Conservation (phyloP, 352 stramenopile genomes). For the Phytophthora brassicae region DNA sequence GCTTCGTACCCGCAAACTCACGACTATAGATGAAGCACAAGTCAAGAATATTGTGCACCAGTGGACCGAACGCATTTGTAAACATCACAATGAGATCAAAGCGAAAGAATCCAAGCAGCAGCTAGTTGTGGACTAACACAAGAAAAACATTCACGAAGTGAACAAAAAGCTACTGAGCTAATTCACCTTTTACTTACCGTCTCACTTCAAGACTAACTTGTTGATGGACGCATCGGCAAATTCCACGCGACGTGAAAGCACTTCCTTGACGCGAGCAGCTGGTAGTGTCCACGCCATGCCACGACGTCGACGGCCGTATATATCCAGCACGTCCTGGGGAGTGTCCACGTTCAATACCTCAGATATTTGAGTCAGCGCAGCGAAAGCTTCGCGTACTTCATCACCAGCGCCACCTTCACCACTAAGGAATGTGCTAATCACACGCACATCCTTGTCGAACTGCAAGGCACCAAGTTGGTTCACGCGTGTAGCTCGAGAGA, state of each 20-base stretch:
- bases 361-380: constrained; percentile 60
- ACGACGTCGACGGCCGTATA: constrained; percentile 62
- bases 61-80: constrained; percentile 54
- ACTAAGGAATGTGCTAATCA: constrained; percentile 67
- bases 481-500: constrained; percentile 53
- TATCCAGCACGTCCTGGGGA: constrained; percentile 73
- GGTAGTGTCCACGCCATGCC: constrained; percentile 74
- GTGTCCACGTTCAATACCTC: constrained; percentile 75
- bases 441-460: constrained; percentile 85
- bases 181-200: neutral
- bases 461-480: constrained; percentile 84
- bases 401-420: constrained; percentile 40
- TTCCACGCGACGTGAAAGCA: constrained; percentile 76
- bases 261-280: constrained; percentile 68
- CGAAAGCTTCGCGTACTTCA: constrained; percentile 62
- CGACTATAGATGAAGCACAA: constrained; percentile 55
- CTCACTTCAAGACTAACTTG: constrained; percentile 51
- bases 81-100: constrained; percentile 13
- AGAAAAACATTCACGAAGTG: neutral
- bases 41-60: constrained; percentile 56
- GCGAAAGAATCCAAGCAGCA: neutral
- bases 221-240: constrained; percentile 72
- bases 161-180: constrained; percentile 1
- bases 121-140: neutral
- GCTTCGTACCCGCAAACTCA: constrained; percentile 55